These are phyloP conservation scores for Volvariella surrecta DNA, from an alignment of 1,284 basidiomycete species.

Conservation along the genomic window DNA sequence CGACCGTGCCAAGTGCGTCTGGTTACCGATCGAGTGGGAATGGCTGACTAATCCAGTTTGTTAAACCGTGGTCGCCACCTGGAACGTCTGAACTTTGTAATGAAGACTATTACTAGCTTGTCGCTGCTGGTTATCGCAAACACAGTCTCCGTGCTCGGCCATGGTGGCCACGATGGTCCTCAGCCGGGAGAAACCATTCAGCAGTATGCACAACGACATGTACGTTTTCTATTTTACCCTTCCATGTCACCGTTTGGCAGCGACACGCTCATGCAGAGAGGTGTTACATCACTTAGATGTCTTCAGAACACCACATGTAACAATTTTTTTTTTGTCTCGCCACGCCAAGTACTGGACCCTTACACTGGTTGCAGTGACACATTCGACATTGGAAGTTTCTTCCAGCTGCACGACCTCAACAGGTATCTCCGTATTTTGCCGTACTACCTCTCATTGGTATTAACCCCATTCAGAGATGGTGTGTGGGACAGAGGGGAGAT, in stretches of 20 bases:
- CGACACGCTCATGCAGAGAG: background rate
- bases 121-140: conserved; percentile 24
- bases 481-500: conserved; percentile 77
- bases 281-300: conserved; percentile 47
- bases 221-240: conserved; percentile 19
- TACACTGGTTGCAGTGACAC: conserved; percentile 44
- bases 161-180: conserved; percentile 36
- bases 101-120: conserved; percentile 28
- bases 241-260: background rate
- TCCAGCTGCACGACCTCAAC: conserved; percentile 88
- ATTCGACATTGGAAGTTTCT: conserved; percentile 75
- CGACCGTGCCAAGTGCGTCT: no score
- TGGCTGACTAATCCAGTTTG: background rate
- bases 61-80: background rate
- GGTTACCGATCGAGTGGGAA: background rate
- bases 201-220: conserved; percentile 58
- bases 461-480: conserved; percentile 41
- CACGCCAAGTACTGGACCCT: conserved; percentile 1
- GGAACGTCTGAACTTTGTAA: conserved; percentile 11
- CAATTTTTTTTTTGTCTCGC: conserved; percentile 8
- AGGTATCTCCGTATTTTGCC: conserved; percentile 33
- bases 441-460: background rate
- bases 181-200: conserved; percentile 35
- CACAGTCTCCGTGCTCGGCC: conserved; percentile 20
- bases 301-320: conserved; percentile 80